phyloP scores from a whole-genome alignment of 2,329 filamentous ascomycete species.

The Hortaea werneckii region DNA sequence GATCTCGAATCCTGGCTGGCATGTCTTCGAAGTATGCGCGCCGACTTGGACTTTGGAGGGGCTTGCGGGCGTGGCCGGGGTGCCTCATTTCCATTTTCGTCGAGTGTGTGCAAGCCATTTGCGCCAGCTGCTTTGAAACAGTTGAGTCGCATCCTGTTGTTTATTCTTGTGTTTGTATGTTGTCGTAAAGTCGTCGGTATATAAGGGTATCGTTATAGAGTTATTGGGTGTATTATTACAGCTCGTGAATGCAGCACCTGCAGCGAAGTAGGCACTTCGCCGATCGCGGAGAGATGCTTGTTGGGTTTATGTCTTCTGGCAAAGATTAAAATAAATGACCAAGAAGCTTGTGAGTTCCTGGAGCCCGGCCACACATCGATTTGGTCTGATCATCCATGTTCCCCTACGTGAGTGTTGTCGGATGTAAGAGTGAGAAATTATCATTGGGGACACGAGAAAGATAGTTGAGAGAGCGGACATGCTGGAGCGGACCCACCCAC shows the following conservation, averaged over 20 bases:
- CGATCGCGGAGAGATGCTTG: not conserved
- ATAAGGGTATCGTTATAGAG: too few relatives aligned
- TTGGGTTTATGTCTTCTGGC: not conserved
- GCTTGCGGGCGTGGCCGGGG: conserved; percentile 7
- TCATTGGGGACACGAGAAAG: too few relatives aligned
- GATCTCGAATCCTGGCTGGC: conserved; percentile 18
- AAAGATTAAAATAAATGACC: conserved; percentile 1
- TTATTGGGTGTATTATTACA: too few relatives aligned
- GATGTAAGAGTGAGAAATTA: not conserved
- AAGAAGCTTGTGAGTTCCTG: conserved; percentile 14
- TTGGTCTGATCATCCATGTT: conserved; percentile 17
- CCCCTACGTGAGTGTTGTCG: not conserved
- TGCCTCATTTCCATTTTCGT: conserved; percentile 3
- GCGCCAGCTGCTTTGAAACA: conserved; percentile 15
- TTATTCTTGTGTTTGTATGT: conserved; percentile 1
- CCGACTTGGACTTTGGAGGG: conserved; percentile 1
- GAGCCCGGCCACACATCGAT: conserved; percentile 17
- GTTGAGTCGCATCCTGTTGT: conserved; percentile 15
- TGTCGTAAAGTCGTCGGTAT: not conserved
- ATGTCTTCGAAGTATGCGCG: conserved; percentile 11
- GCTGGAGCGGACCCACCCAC: too few relatives aligned
- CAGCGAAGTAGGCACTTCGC: not conserved
- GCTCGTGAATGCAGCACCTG: too few relatives aligned
- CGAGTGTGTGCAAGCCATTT: not conserved
- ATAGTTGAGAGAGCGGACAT: too few relatives aligned